phyloP scores from a whole-genome alignment of 192 early-diverging fungal species.

The Phlyctochytrium arcticum region DNA sequence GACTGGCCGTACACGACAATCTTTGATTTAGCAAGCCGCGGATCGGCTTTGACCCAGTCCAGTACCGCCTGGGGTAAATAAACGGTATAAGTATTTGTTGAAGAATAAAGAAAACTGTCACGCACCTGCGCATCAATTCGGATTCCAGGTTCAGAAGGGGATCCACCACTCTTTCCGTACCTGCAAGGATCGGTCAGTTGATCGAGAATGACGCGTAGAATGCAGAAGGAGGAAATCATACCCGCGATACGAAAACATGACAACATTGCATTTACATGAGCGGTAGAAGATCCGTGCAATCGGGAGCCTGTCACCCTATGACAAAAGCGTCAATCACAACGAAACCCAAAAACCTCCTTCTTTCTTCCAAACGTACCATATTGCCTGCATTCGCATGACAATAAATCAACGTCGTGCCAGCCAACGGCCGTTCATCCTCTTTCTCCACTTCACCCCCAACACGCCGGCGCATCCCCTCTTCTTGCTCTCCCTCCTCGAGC shows the following conservation, averaged over 20 bases:
- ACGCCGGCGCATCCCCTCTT: neutral
- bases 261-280: constrained; percentile 73
- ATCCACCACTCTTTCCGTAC: constrained; percentile 86
- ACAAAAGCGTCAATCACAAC: neutral
- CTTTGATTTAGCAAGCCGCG: constrained; percentile 66
- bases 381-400: constrained; percentile 98
- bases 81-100: neutral
- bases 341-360: neutral
- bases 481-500: neutral
- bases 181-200: constrained; percentile 25
- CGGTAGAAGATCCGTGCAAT: constrained; percentile 74
- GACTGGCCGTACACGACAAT: constrained; percentile 92
- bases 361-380: constrained; percentile 65
- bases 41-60: constrained; percentile 77
- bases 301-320: constrained; percentile 87
- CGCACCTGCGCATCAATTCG: constrained; percentile 78
- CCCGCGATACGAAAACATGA: constrained; percentile 98
- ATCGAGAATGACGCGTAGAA: too few species aligned
- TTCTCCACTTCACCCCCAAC: neutral
- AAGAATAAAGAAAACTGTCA: neutral
- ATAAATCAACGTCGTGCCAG: constrained; percentile 69
- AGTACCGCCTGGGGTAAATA: constrained; percentile 61
- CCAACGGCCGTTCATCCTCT: constrained; percentile 15
- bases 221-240: too few species aligned
- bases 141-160: constrained; percentile 80